phyloP scores from a whole-genome alignment of 2,329 filamentous ascomycete species.

The Aspergillus sp. region DNA sequence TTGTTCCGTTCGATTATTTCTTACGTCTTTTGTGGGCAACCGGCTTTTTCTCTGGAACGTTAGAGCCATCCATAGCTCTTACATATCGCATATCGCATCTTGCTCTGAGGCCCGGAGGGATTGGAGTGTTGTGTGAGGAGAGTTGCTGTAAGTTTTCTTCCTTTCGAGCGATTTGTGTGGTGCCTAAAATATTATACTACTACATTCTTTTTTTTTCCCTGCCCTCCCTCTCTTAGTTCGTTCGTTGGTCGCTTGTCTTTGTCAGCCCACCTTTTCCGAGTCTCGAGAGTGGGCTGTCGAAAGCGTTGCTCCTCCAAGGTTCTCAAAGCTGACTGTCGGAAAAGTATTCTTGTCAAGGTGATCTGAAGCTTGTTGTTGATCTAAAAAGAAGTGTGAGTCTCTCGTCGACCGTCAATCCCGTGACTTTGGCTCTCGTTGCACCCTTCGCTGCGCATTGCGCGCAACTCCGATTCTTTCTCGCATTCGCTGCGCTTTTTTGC shows the following conservation, averaged over 20 bases:
- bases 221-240: conserved; percentile 7
- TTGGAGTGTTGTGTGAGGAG: conserved; percentile 26
- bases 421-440: conserved; percentile 5
- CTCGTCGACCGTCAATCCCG: not conserved
- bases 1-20: conserved; percentile 10
- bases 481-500: not conserved
- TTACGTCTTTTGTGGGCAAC: conserved; percentile 15
- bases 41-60: not conserved
- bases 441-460: not conserved
- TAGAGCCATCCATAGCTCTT: not conserved
- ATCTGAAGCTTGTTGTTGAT: conserved; percentile 23
- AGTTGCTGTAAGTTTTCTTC: conserved; percentile 15
- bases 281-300: conserved; percentile 29
- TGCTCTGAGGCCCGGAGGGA: conserved; percentile 21
- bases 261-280: conserved; percentile 26
- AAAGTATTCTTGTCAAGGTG: conserved; percentile 24
- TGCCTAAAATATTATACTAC: conserved; percentile 5
- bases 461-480: not conserved
- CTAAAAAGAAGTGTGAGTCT: conserved; percentile 31
- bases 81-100: conserved; percentile 4
- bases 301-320: conserved; percentile 31
- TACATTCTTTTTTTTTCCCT: conserved; percentile 12
- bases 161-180: conserved; percentile 7
- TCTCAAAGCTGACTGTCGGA: conserved; percentile 26
- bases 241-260: conserved; percentile 16